Conservation (phyloP, 176 grass and related monocot genomes). For the Themeda triandra region DNA sequence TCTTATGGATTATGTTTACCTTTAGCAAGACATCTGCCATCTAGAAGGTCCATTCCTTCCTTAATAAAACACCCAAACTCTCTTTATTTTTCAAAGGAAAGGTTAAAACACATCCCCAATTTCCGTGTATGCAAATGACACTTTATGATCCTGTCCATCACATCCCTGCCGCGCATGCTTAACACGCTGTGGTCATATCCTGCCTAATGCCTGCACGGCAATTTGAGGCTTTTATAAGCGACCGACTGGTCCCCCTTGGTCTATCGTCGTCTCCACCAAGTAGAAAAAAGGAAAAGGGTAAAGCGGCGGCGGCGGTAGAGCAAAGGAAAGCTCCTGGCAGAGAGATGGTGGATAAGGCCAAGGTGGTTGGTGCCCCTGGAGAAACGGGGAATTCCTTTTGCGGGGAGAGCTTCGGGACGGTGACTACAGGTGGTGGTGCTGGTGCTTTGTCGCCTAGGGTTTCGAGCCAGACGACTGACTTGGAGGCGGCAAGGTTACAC, state of each 20-base stretch:
- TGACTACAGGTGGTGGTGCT: neutral
- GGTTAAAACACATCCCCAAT: neutral
- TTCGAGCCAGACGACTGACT: slow-evolving; percentile 16
- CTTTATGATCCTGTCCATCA: neutral
- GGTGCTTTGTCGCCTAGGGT: slow-evolving; percentile 37
- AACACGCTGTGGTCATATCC: neutral
- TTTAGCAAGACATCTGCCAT: neutral
- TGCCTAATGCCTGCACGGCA: neutral
- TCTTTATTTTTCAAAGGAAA: neutral
- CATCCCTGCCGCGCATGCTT: neutral
- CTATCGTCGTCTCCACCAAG: neutral
- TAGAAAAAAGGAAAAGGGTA: neutral
- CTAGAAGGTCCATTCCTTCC: neutral
- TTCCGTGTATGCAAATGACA: neutral
- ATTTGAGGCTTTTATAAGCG: slow-evolving; percentile 29
- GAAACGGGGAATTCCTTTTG: neutral
- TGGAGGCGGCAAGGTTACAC: slow-evolving; percentile 16
- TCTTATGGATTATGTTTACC: neutral
- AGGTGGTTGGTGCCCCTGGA: neutral
- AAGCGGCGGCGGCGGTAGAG: neutral
- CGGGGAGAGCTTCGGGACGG: neutral
- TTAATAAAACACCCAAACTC: neutral
- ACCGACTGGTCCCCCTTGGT: neutral
- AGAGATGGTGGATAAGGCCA: neutral
- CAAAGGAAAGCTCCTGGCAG: slow-evolving; percentile 8